Percentiles rank a stretch among this genome's conserved stretches.
Evolutionary conservation across 1,139 yeast genomes (phyloP).

Genomic region (Blastobotrys malaysiensis): DNA sequence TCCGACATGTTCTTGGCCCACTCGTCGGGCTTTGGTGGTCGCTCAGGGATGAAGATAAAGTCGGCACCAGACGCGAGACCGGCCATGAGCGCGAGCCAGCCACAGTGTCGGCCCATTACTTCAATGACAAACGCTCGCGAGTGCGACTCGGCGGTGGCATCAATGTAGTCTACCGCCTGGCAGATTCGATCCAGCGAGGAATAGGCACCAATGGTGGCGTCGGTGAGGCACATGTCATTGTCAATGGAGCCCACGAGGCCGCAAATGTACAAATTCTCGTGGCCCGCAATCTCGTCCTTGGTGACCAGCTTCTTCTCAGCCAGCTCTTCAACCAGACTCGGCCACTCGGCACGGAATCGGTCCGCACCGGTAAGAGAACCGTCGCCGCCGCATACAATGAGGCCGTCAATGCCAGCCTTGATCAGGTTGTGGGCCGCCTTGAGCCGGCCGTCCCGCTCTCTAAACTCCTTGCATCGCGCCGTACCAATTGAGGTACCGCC

Average conservation of each 20-base stretch:
- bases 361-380: conserved; percentile 98
- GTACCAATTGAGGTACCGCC: conserved; percentile 98
- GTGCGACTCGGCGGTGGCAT: conserved; percentile 95
- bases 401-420: conserved; percentile 85
- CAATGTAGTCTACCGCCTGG: conserved; percentile 90
- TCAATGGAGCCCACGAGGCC: conserved; percentile 97
- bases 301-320: conserved; percentile 50
- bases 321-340: conserved; percentile 70
- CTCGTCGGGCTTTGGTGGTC: conserved; percentile 57
- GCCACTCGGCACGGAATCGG: conserved; percentile 91
- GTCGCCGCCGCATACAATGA: conserved; percentile 98
- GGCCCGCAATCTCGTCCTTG: conserved; percentile 49
- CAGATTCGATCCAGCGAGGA: conserved; percentile 92
- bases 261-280: conserved; percentile 76
- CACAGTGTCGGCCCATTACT: conserved; percentile 99
- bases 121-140: conserved; percentile 97
- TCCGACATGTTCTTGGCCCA: conserved; percentile 65
- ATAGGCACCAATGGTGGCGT: conserved; percentile 93
- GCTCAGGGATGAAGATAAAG: conserved; percentile 87
- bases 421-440: conserved; percentile 80
- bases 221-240: conserved; percentile 95
- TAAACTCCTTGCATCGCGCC: conserved; percentile 83
- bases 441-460: conserved; percentile 78
- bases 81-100: conserved; percentile 96
- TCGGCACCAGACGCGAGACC: conserved; percentile 96